A percentile compares a stretch with the other conserved stretches of the same genome.
Evolutionary conservation across 192 early-diverging fungal genomes (phyloP).

Genomic region (Entomortierella parvispora): DNA sequence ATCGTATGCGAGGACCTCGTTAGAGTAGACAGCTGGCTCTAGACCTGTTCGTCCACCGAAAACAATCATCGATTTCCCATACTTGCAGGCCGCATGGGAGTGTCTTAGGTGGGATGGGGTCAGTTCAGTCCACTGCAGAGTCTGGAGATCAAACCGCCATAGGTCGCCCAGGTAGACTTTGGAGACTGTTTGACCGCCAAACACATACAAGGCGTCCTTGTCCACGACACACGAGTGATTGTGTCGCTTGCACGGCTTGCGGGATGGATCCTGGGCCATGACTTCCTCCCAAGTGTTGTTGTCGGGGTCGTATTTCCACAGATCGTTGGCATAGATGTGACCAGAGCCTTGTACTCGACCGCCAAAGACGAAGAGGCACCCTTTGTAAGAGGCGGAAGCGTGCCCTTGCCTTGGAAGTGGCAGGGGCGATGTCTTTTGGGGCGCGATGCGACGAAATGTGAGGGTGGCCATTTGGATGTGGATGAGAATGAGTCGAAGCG

Average conservation of each 20-base stretch:
- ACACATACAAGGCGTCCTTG: slow-evolving; percentile 18
- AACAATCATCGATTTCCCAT: slow-evolving; percentile 18
- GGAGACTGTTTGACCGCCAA: slow-evolving; percentile 29
- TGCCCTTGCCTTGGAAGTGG: slow-evolving; percentile 37
- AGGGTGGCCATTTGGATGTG: slow-evolving; percentile 24
- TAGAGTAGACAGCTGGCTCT: slow-evolving; percentile 32
- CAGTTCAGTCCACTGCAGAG: slow-evolving; percentile 33
- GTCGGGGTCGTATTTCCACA: slow-evolving; percentile 22
- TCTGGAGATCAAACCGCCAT: slow-evolving; percentile 37
- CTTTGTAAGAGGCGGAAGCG: slow-evolving; percentile 22
- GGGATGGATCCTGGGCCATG: slow-evolving; percentile 1
- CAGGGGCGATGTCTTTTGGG: slow-evolving; percentile 5
- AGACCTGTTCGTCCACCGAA: slow-evolving; percentile 39
- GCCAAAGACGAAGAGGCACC: slow-evolving; percentile 28
- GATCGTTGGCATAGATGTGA: slow-evolving; percentile 32
- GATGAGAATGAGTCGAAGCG: slow-evolving; percentile 7
- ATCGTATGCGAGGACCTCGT: slow-evolving; percentile 27
- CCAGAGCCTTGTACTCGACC: slow-evolving; percentile 34
- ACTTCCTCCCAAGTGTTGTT: slow-evolving; percentile 21
- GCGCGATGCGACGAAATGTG: slow-evolving; percentile 16
- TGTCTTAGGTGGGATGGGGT: slow-evolving; percentile 31
- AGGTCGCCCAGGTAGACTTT: slow-evolving; percentile 31
- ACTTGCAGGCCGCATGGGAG: slow-evolving; percentile 25
- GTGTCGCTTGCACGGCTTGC: slow-evolving; percentile 25
- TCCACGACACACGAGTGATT: slow-evolving; percentile 32